These are phyloP conservation scores for Elongisporangium undulatum DNA, from an alignment of 352 stramenopile genomes.

Conservation along the genomic window DNA sequence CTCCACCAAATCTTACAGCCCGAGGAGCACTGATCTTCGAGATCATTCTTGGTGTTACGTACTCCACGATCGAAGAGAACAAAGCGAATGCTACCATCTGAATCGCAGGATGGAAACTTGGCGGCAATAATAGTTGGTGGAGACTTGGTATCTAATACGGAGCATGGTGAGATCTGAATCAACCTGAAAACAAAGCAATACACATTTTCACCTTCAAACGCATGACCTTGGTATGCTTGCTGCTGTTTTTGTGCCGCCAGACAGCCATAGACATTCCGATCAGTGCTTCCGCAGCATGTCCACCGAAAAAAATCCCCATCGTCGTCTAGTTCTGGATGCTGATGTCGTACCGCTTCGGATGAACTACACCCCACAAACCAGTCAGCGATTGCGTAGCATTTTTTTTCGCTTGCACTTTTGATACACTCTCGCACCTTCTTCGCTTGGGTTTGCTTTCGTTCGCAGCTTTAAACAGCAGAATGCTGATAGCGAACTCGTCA, in stretches of 20 bases:
- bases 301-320: conserved; percentile 52
- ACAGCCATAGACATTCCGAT: conserved; percentile 51
- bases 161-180: background rate
- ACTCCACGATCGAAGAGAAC: conserved; percentile 49
- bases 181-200: background rate
- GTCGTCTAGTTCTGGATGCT: conserved; percentile 50
- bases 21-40: conserved; percentile 10
- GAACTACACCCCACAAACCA: conserved; percentile 7
- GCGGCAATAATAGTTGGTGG: conserved; percentile 39
- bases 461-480: conserved; percentile 45
- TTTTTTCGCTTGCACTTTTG: conserved; percentile 14
- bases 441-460: conserved; percentile 23
- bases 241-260: background rate
- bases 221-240: background rate
- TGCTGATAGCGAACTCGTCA: conserved; percentile 24
- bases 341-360: conserved; percentile 39
- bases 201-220: conserved; percentile 6
- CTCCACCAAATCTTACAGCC: conserved; percentile 44
- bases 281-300: conserved; percentile 53
- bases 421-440: background rate
- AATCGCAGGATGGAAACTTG: conserved; percentile 19
- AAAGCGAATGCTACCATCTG: conserved; percentile 19
- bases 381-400: background rate
- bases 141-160: background rate
- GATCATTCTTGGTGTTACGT: conserved; percentile 5